Evolutionary conservation across 306 rosid species (phyloP).

Genomic region (Trifolium subterraneum): DNA sequence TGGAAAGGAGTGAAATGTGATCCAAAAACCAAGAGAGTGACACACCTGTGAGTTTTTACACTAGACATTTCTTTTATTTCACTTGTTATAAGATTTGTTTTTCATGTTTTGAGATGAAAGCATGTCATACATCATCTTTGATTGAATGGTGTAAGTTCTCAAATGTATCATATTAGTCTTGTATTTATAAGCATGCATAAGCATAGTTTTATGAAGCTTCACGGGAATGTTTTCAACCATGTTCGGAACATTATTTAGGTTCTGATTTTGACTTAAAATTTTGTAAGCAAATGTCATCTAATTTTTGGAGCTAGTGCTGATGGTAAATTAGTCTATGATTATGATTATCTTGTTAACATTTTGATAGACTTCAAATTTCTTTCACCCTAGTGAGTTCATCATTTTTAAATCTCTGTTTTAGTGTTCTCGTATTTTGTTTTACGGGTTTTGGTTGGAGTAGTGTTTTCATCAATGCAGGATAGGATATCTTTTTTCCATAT

Average conservation of each 20-base stretch:
- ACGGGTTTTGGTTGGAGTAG: slow-evolving; percentile 19
- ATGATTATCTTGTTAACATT: slow-evolving; percentile 19
- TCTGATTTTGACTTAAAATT: slow-evolving; percentile 36
- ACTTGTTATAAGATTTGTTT: slow-evolving; percentile 8
- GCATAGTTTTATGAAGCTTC: slow-evolving; percentile 19
- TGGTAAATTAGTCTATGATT: slow-evolving; percentile 32
- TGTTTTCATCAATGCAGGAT: slow-evolving; percentile 24
- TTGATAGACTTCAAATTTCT: slow-evolving; percentile 26
- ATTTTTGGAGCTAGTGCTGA: slow-evolving; percentile 27
- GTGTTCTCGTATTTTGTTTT: slow-evolving; percentile 9
- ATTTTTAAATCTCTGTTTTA: background rate
- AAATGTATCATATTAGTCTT: slow-evolving; percentile 22
- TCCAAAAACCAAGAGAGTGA: slow-evolving; percentile 82
- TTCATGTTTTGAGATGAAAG: slow-evolving; percentile 26
- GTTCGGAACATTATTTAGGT: slow-evolving; percentile 24
- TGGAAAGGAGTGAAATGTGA: slow-evolving; percentile 97
- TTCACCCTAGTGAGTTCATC: slow-evolving; percentile 13
- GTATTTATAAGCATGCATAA: slow-evolving; percentile 10
- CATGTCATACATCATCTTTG: slow-evolving; percentile 30
- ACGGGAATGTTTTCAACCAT: slow-evolving; percentile 3
- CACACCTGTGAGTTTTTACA: slow-evolving; percentile 71
- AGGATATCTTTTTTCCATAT: slow-evolving; percentile 15
- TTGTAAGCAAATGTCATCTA: slow-evolving; percentile 29
- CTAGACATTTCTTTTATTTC: slow-evolving; percentile 37
- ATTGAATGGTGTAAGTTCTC: slow-evolving; percentile 25